Evolutionary conservation across 2,329 filamentous ascomycete genomes (phyloP).

Genomic region (Nigrograna mackinnonii): DNA sequence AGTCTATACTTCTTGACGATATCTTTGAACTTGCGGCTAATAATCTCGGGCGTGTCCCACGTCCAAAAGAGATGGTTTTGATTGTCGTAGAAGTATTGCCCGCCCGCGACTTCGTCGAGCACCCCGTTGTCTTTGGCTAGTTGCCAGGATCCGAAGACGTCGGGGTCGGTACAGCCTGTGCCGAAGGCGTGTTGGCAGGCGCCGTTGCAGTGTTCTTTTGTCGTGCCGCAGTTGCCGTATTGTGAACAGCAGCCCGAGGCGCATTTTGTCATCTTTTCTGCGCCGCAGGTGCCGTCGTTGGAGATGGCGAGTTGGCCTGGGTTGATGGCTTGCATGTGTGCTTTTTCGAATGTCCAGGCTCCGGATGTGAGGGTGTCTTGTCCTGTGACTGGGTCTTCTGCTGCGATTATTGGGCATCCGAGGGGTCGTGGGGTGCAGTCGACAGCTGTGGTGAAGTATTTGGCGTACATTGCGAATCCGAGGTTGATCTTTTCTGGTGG

Average conservation of each 20-base stretch:
- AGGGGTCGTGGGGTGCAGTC: conserved; percentile 53
- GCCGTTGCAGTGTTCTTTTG: conserved; percentile 30
- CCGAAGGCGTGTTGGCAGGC: conserved; percentile 36
- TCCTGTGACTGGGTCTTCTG: conserved; percentile 65
- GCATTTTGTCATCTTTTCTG: conserved; percentile 29
- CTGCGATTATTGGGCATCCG: conserved; percentile 61
- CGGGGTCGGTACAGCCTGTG: conserved; percentile 49
- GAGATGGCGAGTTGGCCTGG: conserved; percentile 12
- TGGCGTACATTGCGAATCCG: conserved; percentile 71
- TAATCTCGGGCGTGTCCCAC: conserved; percentile 67
- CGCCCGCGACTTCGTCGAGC: conserved; percentile 63
- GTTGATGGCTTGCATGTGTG: conserved; percentile 26
- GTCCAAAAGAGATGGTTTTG: conserved; percentile 69
- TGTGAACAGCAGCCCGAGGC: conserved; percentile 33
- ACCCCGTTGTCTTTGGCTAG: conserved; percentile 56
- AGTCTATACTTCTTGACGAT: conserved; percentile 61
- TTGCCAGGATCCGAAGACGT: conserved; percentile 61
- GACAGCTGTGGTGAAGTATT: conserved; percentile 62
- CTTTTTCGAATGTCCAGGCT: conserved; percentile 54
- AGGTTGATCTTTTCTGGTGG: conserved; percentile 62
- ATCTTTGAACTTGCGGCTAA: conserved; percentile 63
- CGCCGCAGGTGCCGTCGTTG: conserved; percentile 35
- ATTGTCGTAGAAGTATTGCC: conserved; percentile 70
- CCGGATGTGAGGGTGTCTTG: conserved; percentile 62
- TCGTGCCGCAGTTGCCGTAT: conserved; percentile 35